A percentile compares a stretch with the other conserved stretches of the same genome.
phyloP scores from a whole-genome alignment of 1,284 basidiomycete genomes.

The Cerrena zonata region DNA sequence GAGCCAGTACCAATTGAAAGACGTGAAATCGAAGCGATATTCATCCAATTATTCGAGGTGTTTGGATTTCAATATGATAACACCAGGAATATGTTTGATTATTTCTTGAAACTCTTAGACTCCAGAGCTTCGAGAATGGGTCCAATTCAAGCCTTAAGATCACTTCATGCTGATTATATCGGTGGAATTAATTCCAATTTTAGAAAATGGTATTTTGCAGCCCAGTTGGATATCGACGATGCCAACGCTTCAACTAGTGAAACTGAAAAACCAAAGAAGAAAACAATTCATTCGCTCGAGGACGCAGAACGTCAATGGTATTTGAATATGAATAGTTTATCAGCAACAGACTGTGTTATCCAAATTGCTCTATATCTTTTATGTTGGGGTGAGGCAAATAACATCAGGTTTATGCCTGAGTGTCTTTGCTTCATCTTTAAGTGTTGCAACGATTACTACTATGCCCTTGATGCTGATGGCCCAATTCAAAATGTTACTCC shows the following conservation, averaged over 20 bases:
- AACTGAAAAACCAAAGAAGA: slow-evolving; percentile 54
- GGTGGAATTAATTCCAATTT: slow-evolving; percentile 96
- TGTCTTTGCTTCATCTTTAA: slow-evolving; percentile 99
- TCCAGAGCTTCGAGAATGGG: slow-evolving; percentile 96
- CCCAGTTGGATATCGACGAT: slow-evolving; percentile 97
- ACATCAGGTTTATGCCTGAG: slow-evolving; percentile 95
- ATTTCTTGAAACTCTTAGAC: slow-evolving; percentile 95
- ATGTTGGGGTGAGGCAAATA: slow-evolving; percentile 98
- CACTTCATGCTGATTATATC: slow-evolving; percentile 97
- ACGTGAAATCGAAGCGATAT: too few species aligned
- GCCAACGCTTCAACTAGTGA: slow-evolving; percentile 90
- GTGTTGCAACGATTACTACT: slow-evolving; percentile 99
- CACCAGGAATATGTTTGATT: too few species aligned
- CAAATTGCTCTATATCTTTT: slow-evolving; percentile 94
- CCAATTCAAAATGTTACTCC: slow-evolving; percentile 90
- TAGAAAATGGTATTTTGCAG: slow-evolving; percentile 99
- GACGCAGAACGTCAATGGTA: slow-evolving; percentile 91
- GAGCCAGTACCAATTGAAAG: too few species aligned
- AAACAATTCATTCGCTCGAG: slow-evolving; percentile 82
- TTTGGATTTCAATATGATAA: too few species aligned
- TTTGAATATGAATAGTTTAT: slow-evolving; percentile 99
- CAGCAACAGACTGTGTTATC: slow-evolving; percentile 92
- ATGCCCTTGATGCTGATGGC: slow-evolving; percentile 96
- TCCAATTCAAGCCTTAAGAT: slow-evolving; percentile 92
- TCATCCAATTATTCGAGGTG: too few species aligned